Conservation (phyloP, 306 rosid species). For the Medicago ruthenica region DNA sequence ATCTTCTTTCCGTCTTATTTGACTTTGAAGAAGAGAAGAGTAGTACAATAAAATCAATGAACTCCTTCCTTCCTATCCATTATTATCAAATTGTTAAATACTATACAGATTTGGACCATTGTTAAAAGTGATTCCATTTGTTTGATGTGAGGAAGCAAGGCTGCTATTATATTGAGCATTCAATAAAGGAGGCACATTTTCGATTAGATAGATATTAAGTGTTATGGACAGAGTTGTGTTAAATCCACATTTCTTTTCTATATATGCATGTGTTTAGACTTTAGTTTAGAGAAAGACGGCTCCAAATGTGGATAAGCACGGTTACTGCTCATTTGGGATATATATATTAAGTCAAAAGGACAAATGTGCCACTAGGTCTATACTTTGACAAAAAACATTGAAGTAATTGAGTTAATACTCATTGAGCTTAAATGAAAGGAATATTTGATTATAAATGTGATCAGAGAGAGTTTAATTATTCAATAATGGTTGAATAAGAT, state of each 20-base stretch:
- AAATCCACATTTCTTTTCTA: background rate
- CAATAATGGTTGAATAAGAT: too few species aligned
- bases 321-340: too few species aligned
- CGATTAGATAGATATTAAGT: background rate
- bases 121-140: background rate
- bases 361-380: too few species aligned
- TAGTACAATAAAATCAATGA: background rate
- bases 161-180: background rate
- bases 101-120: background rate
- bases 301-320: too few species aligned
- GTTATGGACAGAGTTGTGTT: background rate
- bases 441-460: too few species aligned
- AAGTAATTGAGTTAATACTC: too few species aligned
- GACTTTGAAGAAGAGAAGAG: background rate
- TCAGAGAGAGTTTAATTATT: too few species aligned
- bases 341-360: too few species aligned
- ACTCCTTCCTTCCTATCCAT: background rate
- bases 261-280: too few species aligned
- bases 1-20: background rate
- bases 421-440: too few species aligned
- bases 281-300: too few species aligned
- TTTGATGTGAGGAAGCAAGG: background rate
- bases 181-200: background rate
- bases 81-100: background rate
- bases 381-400: too few species aligned